A percentile compares a stretch with the other conserved stretches of the same genome.
Conservation (phyloP, 345 rosid genomes). For the Trapa bicornis region DNA sequence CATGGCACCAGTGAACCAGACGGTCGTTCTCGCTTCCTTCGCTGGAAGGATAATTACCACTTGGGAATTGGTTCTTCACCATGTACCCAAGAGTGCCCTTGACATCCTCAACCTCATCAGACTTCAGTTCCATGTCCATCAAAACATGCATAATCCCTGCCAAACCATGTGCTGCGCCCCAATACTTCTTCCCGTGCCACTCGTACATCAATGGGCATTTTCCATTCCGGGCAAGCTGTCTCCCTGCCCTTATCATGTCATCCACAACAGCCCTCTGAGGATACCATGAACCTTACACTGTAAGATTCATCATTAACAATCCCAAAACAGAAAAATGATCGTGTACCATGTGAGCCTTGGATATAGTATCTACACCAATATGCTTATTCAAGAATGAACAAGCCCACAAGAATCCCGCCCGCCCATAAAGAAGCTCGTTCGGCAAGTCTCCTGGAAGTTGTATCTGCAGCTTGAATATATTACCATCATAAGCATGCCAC, state of each 20-base stretch:
- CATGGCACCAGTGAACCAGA: conserved; percentile 74
- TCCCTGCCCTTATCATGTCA: conserved; percentile 43
- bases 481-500: not conserved
- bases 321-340: not conserved
- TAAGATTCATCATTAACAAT: not conserved
- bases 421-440: conserved; percentile 46
- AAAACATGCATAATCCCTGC: conserved; percentile 58
- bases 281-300: conserved; percentile 8
- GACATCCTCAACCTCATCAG: conserved; percentile 46
- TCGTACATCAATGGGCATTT: conserved; percentile 59
- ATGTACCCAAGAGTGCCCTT: conserved; percentile 50
- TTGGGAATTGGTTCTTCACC: conserved; percentile 40
- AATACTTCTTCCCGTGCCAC: conserved; percentile 66
- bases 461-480: conserved; percentile 25
- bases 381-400: conserved; percentile 53
- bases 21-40: conserved; percentile 39
- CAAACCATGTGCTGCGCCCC: conserved; percentile 74
- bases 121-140: conserved; percentile 56
- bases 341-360: conserved; percentile 27
- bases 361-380: conserved; percentile 39
- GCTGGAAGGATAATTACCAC: conserved; percentile 59
- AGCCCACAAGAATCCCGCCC: conserved; percentile 60
- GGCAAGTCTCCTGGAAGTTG: conserved; percentile 37
- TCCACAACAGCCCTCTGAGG: conserved; percentile 39
- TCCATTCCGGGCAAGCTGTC: conserved; percentile 26